Conservation (phyloP, 768 basidiomycete genomes). For the Coprinopsis marcescibilis region DNA sequence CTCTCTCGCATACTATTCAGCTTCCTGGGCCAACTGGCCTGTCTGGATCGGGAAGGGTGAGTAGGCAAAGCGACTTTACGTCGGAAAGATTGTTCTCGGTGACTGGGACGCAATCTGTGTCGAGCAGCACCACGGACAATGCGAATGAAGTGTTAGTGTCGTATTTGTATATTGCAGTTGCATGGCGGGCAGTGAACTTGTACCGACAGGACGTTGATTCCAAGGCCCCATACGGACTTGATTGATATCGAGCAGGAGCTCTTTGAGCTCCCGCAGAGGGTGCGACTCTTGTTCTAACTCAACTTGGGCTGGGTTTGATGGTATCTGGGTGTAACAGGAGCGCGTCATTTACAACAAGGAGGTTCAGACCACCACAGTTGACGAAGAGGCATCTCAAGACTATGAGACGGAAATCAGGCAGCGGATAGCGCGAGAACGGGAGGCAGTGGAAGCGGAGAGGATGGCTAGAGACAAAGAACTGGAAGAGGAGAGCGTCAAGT, state of each 20-base stretch:
- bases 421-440: constrained; percentile 61
- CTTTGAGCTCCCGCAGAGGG: constrained; percentile 86
- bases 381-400: constrained; percentile 42
- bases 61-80: constrained; percentile 62
- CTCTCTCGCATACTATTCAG: constrained; percentile 31
- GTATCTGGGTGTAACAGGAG: constrained; percentile 58
- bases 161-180: too few relatives aligned
- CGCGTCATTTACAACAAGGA: constrained; percentile 81
- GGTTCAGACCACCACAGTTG: constrained; percentile 69
- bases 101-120: constrained; percentile 37
- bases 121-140: constrained; percentile 55
- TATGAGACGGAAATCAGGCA: constrained; percentile 74
- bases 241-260: constrained; percentile 87
- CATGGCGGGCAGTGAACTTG: constrained; percentile 5
- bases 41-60: constrained; percentile 51
- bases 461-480: constrained; percentile 68
- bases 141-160: constrained; percentile 59
- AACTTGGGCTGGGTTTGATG: constrained; percentile 1
- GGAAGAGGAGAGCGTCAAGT: constrained; percentile 76
- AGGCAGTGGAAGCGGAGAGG: constrained; percentile 48
- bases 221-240: constrained; percentile 68
- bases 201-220: constrained; percentile 48
- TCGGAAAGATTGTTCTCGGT: constrained; percentile 32
- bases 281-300: constrained; percentile 23
- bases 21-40: constrained; percentile 31